Conservation (phyloP, 2,329 filamentous ascomycete genomes). For the Fusarium longipes region DNA sequence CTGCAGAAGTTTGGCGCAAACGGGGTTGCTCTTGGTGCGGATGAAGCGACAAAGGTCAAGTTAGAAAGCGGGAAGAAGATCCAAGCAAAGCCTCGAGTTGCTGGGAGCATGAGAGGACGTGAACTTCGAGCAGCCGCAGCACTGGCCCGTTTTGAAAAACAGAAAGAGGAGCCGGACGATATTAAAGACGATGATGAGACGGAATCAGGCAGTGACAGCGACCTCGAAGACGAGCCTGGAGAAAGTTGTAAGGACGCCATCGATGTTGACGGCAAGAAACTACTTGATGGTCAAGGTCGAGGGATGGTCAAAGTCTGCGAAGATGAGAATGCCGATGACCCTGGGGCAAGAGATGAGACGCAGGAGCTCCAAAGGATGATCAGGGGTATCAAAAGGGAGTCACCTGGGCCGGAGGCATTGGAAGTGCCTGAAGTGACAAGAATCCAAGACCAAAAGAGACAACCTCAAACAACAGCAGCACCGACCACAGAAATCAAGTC, state of each 20-base stretch:
- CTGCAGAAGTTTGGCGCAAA: constrained; percentile 80
- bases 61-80: constrained; percentile 74
- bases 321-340: constrained; percentile 69
- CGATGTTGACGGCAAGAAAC: constrained; percentile 71
- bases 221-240: constrained; percentile 61
- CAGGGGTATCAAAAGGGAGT: constrained; percentile 42
- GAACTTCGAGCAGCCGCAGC: constrained; percentile 83
- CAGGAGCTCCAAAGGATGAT: constrained; percentile 69
- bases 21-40: constrained; percentile 75
- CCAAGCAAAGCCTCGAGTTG: constrained; percentile 76
- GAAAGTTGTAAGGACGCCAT: constrained; percentile 63
- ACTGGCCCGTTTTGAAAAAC: constrained; percentile 75
- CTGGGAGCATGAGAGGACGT: constrained; percentile 77
- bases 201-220: constrained; percentile 60
- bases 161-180: constrained; percentile 58
- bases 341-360: constrained; percentile 61
- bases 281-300: constrained; percentile 74
- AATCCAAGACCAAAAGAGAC: not conserved
- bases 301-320: constrained; percentile 80
- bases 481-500: constrained; percentile 20
- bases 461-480: not conserved
- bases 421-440: not conserved
- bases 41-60: constrained; percentile 72
- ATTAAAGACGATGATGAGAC: constrained; percentile 51
- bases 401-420: not conserved